Percentiles rank a stretch among this genome's conserved stretches.
Conservation (phyloP, 2,329 filamentous ascomycete genomes). For the Exophiala calicioides region DNA sequence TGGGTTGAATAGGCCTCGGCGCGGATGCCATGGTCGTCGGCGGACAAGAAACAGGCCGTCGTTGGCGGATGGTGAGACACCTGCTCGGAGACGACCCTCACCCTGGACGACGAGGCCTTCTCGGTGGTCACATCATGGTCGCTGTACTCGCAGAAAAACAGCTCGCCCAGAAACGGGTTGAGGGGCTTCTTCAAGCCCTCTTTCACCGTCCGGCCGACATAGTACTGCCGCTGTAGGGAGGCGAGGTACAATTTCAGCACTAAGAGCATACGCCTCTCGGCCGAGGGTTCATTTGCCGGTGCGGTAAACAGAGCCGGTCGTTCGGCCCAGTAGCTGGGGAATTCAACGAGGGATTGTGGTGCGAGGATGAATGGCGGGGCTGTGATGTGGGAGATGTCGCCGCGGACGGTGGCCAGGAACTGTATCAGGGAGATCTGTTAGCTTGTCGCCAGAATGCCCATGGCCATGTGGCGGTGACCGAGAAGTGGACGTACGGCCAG, state of each 20-base stretch:
- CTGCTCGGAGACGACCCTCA: slow-evolving; percentile 29
- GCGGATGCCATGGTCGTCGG: slow-evolving; percentile 27
- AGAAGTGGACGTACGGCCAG: slow-evolving; percentile 29
- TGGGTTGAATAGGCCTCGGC: slow-evolving; percentile 29
- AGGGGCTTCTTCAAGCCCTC: slow-evolving; percentile 31
- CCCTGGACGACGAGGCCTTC: slow-evolving; percentile 21
- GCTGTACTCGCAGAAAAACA: slow-evolving; percentile 30
- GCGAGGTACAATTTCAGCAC: slow-evolving; percentile 95
- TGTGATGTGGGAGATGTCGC: slow-evolving; percentile 77
- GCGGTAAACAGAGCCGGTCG: slow-evolving; percentile 78
- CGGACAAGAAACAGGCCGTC: slow-evolving; percentile 30
- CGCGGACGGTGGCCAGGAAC: slow-evolving; percentile 78
- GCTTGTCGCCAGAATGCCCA: background rate
- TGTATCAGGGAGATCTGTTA: background rate
- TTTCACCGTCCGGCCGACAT: slow-evolving; percentile 40
- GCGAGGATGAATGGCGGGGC: slow-evolving; percentile 50
- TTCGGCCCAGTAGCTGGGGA: slow-evolving; percentile 72
- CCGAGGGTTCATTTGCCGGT: slow-evolving; percentile 74
- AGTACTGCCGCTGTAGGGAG: slow-evolving; percentile 79
- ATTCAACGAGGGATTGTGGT: slow-evolving; percentile 28
- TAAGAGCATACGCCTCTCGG: slow-evolving; percentile 77
- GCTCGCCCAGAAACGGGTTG: slow-evolving; percentile 31
- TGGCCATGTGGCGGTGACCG: too few relatives aligned
- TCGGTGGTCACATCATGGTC: slow-evolving; percentile 23
- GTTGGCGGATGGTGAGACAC: slow-evolving; percentile 32